These are phyloP conservation scores for Crithidia fasciculata DNA, from an alignment of 208 protist species.

Conservation along the genomic window DNA sequence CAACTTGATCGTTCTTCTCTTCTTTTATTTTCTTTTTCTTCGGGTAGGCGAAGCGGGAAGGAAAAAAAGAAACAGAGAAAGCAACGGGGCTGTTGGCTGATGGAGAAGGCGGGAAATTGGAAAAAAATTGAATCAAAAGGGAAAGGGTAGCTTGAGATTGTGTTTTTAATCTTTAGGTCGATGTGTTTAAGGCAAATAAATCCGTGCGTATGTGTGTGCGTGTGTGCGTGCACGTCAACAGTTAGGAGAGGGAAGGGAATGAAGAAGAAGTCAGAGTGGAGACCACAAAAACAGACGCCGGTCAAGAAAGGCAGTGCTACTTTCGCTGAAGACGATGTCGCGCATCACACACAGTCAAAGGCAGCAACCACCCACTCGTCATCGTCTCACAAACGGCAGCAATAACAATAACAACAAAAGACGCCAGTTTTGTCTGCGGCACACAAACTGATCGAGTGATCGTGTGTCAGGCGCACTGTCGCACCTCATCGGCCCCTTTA, in stretches of 20 bases:
- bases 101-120: neutral
- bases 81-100: neutral
- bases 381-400: too few relatives aligned
- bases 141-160: neutral
- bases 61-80: neutral
- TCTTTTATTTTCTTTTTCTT: neutral
- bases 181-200: neutral
- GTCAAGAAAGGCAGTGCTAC: too few relatives aligned
- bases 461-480: too few relatives aligned
- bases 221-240: neutral
- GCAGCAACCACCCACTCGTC: too few relatives aligned
- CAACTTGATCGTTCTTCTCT: neutral
- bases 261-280: neutral
- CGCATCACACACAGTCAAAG: too few relatives aligned
- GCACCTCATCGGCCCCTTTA: too few relatives aligned
- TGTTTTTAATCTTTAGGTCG: neutral
- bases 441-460: too few relatives aligned
- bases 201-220: neutral
- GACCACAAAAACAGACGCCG: too few relatives aligned
- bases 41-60: neutral
- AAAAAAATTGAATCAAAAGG: neutral
- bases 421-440: too few relatives aligned
- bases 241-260: too few relatives aligned
- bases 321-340: too few relatives aligned
- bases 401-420: too few relatives aligned